Evolutionary conservation across 441 rosid genomes (phyloP).

Genomic region (Populus hybrid): DNA sequence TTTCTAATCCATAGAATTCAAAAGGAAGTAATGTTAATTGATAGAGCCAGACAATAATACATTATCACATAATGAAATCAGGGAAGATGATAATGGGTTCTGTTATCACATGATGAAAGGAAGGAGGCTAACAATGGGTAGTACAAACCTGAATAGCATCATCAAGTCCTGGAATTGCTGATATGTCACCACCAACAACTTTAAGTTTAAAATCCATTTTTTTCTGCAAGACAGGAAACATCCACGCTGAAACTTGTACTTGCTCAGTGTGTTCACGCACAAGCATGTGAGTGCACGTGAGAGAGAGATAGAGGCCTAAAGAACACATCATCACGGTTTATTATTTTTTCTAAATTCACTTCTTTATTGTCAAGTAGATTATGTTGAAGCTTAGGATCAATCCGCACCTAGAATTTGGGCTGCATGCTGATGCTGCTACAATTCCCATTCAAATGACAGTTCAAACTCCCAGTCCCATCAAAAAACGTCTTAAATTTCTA

Average conservation of each 20-base stretch:
- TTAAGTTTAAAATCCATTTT: constrained; percentile 78
- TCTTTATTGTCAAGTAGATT: not conserved
- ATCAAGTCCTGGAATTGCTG: constrained; percentile 79
- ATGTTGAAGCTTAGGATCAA: not conserved
- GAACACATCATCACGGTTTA: not conserved
- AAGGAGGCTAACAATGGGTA: constrained; percentile 2
- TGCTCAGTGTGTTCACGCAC: not conserved
- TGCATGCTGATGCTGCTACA: not conserved
- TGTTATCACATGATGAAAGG: not conserved
- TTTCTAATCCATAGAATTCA: not conserved
- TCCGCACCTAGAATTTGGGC: not conserved
- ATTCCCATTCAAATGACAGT: not conserved
- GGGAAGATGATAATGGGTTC: not conserved
- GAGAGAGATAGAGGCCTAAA: not conserved
- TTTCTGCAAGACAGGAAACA: constrained; percentile 50
- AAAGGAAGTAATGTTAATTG: not conserved
- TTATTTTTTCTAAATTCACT: constrained; percentile 1
- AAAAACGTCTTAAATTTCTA: not conserved
- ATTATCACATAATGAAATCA: not conserved
- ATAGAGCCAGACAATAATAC: constrained; percentile 3
- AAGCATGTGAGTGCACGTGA: not conserved
- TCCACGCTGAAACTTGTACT: not conserved
- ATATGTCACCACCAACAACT: constrained; percentile 82
- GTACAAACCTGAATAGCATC: constrained; percentile 79
- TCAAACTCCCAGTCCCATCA: not conserved